Conservation (phyloP, 2,329 filamentous ascomycete genomes). For the Beauveria sp. region DNA sequence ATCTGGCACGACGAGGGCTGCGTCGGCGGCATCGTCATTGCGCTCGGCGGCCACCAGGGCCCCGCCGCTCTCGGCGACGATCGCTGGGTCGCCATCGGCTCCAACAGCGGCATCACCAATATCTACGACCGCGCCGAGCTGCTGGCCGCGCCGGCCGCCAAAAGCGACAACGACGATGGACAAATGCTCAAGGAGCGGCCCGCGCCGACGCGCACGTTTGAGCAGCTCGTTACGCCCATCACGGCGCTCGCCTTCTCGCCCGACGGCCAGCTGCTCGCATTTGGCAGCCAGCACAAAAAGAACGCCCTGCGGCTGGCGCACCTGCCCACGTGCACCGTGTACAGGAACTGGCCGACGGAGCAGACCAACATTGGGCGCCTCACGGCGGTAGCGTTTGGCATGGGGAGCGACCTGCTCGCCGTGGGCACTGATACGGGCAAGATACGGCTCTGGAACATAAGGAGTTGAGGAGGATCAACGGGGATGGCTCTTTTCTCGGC, state of each 20-base stretch:
- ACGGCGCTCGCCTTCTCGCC: conserved; percentile 74
- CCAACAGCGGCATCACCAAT: conserved; percentile 81
- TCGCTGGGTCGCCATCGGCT: conserved; percentile 83
- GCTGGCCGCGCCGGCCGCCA: conserved; percentile 28
- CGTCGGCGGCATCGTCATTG: conserved; percentile 74
- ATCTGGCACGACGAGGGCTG: conserved; percentile 88
- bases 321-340: conserved; percentile 85
- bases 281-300: conserved; percentile 80
- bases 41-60: conserved; percentile 64
- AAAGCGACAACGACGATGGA: conserved; percentile 21
- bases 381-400: conserved; percentile 63
- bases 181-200: conserved; percentile 57
- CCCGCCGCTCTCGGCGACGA: conserved; percentile 63
- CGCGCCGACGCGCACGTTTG: conserved; percentile 64
- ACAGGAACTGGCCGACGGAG: conserved; percentile 92
- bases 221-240: conserved; percentile 81
- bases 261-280: conserved; percentile 82
- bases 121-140: conserved; percentile 78
- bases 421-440: conserved; percentile 86
- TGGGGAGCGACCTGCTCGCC: conserved; percentile 61
- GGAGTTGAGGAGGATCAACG: conserved; percentile 38
- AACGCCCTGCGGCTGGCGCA: conserved; percentile 85
- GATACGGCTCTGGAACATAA: conserved; percentile 85
- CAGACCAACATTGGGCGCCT: conserved; percentile 83
- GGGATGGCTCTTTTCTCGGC: neutral